Percentiles rank a stretch among this genome's conserved stretches.
Conservation (phyloP, 2,329 filamentous ascomycete genomes). For the Plectosphaerella cucumerina region DNA sequence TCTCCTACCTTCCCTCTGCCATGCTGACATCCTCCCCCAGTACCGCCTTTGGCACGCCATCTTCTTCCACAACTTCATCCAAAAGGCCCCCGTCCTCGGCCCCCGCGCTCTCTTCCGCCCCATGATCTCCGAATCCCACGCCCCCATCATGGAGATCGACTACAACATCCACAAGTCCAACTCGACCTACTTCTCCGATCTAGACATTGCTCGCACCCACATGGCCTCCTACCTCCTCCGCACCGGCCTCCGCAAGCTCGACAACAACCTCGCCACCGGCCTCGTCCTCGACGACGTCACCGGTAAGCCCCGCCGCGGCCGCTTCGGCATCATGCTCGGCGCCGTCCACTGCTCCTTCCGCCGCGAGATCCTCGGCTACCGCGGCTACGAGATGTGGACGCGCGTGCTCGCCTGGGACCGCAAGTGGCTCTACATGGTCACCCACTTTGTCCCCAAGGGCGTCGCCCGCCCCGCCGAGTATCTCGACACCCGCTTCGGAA, state of each 20-base stretch:
- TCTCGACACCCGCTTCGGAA: slow-evolving; percentile 42
- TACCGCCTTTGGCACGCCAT: slow-evolving; percentile 56
- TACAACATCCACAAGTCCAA: slow-evolving; percentile 83
- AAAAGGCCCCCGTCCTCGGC: slow-evolving; percentile 42
- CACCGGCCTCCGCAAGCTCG: slow-evolving; percentile 49
- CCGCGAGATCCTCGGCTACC: slow-evolving; percentile 66
- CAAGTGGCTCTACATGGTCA: slow-evolving; percentile 77
- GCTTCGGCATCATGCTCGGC: slow-evolving; percentile 63
- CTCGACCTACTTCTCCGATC: slow-evolving; percentile 83
- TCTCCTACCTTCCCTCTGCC: neutral
- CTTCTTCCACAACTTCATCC: slow-evolving; percentile 47
- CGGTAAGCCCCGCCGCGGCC: slow-evolving; percentile 45
- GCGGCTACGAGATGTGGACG: slow-evolving; percentile 70
- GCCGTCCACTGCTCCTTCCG: slow-evolving; percentile 72
- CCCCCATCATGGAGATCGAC: slow-evolving; percentile 74
- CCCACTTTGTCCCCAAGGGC: slow-evolving; percentile 65
- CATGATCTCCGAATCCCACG: slow-evolving; percentile 61
- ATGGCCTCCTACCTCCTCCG: slow-evolving; percentile 67
- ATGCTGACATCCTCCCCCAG: slow-evolving; percentile 25
- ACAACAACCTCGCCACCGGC: slow-evolving; percentile 41
- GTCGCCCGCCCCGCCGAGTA: slow-evolving; percentile 51
- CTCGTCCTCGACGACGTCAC: slow-evolving; percentile 46
- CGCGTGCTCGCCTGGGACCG: slow-evolving; percentile 70
- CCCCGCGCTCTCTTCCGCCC: slow-evolving; percentile 70
- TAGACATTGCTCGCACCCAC: slow-evolving; percentile 79